Base-by-base conservation (phyloP, 148 eudicot species). In the Beta vulgaris region DNA sequence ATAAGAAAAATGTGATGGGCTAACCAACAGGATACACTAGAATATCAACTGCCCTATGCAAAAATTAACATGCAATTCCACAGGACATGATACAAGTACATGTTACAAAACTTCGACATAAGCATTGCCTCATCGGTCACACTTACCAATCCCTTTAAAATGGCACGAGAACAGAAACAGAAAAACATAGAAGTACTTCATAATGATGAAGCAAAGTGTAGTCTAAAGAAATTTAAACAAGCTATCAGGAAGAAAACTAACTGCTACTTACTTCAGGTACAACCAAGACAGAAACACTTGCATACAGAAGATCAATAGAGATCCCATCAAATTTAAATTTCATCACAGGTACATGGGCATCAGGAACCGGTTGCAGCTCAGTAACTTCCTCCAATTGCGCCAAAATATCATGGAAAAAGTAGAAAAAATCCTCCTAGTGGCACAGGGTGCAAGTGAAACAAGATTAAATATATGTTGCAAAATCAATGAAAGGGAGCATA, bases 261-360 rank as follows among this genome's bases (percentile, higher is more conserved):
- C 23, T 18, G 25, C 58, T 39, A 90, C 91, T 85, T 89, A 88
- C 98, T 78, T 90, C 90, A 63, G 98, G 98, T 46, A 90, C 88
- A 15, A 92, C 87, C 87, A 89, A 83, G 48, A 75, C 76, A 19
- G 91, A 85, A 68, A 87, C 83, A 71, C 96, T 90, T 36, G 98
- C 96, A 75, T 92, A 92, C 16, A 92, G 83, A 78, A 90, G 96
- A 87, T 92, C 98, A 80, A 92, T 84, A 61, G 90, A 84, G 54
- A 92, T 83, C 32, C 96, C 96, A 65, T 89, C 82, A 62, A 92
- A 86, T 78, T 92, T 92, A 73, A 92, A 89, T 82, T 83, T 90
- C 96, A 92, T 88, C 29, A 90, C 91, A 64, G 98, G 98, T 23
- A 92, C 96, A 84, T 90, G 93, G 40, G 98, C 98, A 82, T 89